Evolutionary conservation across 495 filamentous ascomycete genomes (phyloP), one percentile per base, ranked within the genome.

Genomic region (Penicillium silybi): DNA sequence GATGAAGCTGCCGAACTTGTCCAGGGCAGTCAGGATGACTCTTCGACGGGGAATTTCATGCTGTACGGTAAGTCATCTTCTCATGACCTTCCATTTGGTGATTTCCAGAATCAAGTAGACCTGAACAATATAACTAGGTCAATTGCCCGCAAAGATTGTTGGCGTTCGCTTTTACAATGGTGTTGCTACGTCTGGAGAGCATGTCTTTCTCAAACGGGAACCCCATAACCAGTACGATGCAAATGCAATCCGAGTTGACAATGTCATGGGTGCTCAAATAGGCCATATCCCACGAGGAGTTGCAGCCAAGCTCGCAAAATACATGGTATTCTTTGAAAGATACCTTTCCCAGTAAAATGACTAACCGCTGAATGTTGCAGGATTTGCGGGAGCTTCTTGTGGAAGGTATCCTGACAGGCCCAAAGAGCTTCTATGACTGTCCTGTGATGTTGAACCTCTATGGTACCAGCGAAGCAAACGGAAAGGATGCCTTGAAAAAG

Each of bases 161-260:
- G 92, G 91, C 5, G 76, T 90, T 11, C 78, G 85, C 44, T 95
- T 84, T 65, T 97, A 97, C 66, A 71, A 63, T 22, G 90, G 89
- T 5, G 62, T 80, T 50, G 88, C 87, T 3, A 88, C 80, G 4
- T 44, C 75, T 4, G 87, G 87, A 13, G 92, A 97, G 63, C 76
- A 81, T 50, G 86, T 93, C 1, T 54, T 89, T 23, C 61, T 87
- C 45, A 70, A 65, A 26, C 73, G 92, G 54, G 87, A 96, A 50
- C 85, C 88, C 2, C 48, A 59, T 11, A 97, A 97, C 54, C 57
- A 71, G 47, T 91, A 88, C 58, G 89, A 93, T 58, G 51, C 62
- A 3, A 95, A 95, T 72, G 90, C 90, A 2, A 88, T 96, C 44
- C 81, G 82, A 6, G 80, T 93, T 2, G 74, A 86, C 53, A 96